phyloP scores from a whole-genome alignment of 140 eudicot species.

The Flaveria floridana region DNA sequence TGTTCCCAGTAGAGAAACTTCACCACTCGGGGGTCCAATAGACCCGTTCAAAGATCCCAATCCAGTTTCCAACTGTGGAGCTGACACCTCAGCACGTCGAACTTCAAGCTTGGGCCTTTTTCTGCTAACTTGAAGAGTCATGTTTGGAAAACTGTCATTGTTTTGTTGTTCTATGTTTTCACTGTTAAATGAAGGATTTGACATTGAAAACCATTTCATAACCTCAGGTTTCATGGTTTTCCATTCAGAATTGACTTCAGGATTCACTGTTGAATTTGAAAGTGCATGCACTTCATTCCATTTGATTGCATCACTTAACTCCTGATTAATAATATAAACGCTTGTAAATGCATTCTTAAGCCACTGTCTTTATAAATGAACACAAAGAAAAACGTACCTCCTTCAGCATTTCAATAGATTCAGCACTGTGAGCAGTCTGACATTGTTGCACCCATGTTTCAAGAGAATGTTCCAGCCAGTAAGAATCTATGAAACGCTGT shows the following conservation, averaged over 20 bases:
- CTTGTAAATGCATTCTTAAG: constrained; percentile 12
- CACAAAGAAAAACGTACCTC: constrained; percentile 53
- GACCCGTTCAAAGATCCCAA: constrained; percentile 43
- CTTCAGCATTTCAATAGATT: constrained; percentile 69
- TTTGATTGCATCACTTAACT: constrained; percentile 64
- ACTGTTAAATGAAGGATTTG: constrained; percentile 43
- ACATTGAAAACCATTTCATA: constrained; percentile 69
- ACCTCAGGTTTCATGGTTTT: constrained; percentile 75
- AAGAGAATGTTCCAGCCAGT: constrained; percentile 62
- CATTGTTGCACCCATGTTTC: constrained; percentile 70
- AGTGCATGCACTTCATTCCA: constrained; percentile 71
- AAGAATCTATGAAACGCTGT: constrained; percentile 45
- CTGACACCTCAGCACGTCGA: constrained; percentile 78
- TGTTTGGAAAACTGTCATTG: constrained; percentile 39
- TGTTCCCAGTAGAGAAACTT: constrained; percentile 29
- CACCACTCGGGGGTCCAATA: constrained; percentile 33
- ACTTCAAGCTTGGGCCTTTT: constrained; percentile 92
- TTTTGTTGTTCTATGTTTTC: constrained; percentile 46
- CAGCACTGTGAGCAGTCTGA: constrained; percentile 71
- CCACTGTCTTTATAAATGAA: background rate
- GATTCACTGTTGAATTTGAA: constrained; percentile 36
- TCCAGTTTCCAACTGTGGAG: constrained; percentile 45
- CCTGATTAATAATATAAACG: constrained; percentile 41
- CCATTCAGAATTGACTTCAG: constrained; percentile 61
- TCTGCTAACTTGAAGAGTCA: constrained; percentile 50